A percentile compares a stretch with the other conserved stretches of the same genome.
These are phyloP conservation scores for Backusella tarrabulga DNA, from an alignment of 192 early-diverging fungal genomes.

Conservation along the genomic window DNA sequence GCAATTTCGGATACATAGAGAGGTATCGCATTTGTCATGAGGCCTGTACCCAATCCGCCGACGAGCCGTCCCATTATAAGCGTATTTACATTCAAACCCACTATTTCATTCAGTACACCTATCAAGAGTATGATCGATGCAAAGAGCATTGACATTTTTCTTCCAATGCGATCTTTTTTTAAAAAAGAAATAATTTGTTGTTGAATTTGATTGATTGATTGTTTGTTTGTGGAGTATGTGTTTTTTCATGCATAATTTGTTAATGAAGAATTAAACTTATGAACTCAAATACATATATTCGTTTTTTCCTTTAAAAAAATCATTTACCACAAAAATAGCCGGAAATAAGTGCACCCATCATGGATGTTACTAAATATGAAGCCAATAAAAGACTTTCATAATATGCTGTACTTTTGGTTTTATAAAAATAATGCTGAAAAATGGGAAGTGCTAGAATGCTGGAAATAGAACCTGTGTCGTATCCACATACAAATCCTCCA, in stretches of 20 bases:
- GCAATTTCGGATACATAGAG: slow-evolving; percentile 62
- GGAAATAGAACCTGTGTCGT: slow-evolving; percentile 27
- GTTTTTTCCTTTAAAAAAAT: not conserved
- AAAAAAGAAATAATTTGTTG: not conserved
- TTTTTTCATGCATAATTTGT: not conserved
- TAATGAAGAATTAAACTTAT: not conserved
- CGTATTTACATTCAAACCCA: slow-evolving; percentile 27
- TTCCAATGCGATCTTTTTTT: slow-evolving; percentile 48
- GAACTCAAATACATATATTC: not conserved
- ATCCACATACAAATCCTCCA: slow-evolving; percentile 24
- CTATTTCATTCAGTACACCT: slow-evolving; percentile 48
- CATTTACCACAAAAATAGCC: slow-evolving; percentile 16
- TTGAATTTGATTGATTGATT: not conserved
- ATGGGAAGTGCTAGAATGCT: slow-evolving; percentile 24
- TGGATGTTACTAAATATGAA: slow-evolving; percentile 20
- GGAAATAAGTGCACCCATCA: slow-evolving; percentile 15
- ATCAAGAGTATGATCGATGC: slow-evolving; percentile 57
- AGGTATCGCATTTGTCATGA: slow-evolving; percentile 35
- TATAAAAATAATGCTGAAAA: slow-evolving; percentile 13
- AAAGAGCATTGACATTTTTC: slow-evolving; percentile 58
- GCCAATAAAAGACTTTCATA: slow-evolving; percentile 21
- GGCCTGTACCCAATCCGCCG: slow-evolving; percentile 39
- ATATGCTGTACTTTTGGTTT: not conserved
- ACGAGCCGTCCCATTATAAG: slow-evolving; percentile 52
- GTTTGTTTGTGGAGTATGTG: not conserved